Conservation (phyloP, 306 rosid species). For the Quercus alba region DNA sequence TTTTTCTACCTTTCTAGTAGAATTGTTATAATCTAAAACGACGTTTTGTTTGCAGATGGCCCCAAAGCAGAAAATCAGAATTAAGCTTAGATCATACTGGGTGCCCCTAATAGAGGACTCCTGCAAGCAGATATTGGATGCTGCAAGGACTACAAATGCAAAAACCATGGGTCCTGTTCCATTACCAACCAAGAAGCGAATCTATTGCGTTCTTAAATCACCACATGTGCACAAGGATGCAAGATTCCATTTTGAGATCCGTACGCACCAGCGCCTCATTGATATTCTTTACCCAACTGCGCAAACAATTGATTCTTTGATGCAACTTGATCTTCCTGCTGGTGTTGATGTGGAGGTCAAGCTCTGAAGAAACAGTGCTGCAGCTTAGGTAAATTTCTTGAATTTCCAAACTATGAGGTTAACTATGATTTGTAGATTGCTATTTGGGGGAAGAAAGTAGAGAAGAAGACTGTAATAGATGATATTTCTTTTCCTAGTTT, state of each 20-base stretch:
- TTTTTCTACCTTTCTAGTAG: not conserved
- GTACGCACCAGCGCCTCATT: conserved; percentile 97
- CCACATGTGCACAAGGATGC: conserved; percentile 96
- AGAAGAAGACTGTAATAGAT: not conserved
- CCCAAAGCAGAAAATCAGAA: conserved; percentile 94
- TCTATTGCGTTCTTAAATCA: conserved; percentile 85
- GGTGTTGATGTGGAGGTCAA: conserved; percentile 99
- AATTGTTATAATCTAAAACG: conserved; percentile 13
- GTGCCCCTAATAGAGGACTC: conserved; percentile 92
- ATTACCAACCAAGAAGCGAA: conserved; percentile 84
- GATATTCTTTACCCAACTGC: conserved; percentile 95
- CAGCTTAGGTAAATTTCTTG: conserved; percentile 28
- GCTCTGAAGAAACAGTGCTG: conserved; percentile 43
- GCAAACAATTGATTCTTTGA: conserved; percentile 90
- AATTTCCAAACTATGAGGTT: not conserved
- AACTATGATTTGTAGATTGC: not conserved
- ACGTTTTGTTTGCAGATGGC: conserved; percentile 52
- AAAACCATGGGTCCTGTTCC: conserved; percentile 99
- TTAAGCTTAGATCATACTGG: conserved; percentile 94
- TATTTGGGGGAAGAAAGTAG: not conserved
- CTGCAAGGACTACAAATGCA: conserved; percentile 88
- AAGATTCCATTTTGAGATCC: conserved; percentile 85
- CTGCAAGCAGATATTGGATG: conserved; percentile 95
- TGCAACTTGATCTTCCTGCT: conserved; percentile 97
- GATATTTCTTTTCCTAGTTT: not conserved